phyloP scores from a whole-genome alignment of 305 asterid species.

The Solanum aculeatissimum region DNA sequence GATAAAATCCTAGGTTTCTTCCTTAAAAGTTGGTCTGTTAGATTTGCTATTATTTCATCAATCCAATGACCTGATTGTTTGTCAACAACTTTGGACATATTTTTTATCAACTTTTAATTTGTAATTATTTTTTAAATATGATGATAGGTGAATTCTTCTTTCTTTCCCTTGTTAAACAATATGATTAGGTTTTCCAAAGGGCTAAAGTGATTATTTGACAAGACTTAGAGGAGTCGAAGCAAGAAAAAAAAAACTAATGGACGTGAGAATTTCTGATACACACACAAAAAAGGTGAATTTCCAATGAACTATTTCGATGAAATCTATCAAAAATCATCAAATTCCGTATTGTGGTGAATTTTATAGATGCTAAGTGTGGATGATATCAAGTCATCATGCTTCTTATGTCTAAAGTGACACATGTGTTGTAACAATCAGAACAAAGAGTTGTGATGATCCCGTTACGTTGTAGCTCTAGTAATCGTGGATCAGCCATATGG shows the following conservation, averaged over 20 bases:
- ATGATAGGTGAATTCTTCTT: neutral
- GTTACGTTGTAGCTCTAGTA: no score
- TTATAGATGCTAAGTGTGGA: neutral
- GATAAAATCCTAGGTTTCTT: neutral
- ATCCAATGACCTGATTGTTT: neutral
- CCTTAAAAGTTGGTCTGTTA: neutral
- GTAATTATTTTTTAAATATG: neutral
- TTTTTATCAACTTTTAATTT: neutral
- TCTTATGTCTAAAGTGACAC: neutral
- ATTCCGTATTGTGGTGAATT: neutral
- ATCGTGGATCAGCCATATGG: neutral
- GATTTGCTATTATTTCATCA: neutral
- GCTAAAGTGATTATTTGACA: neutral
- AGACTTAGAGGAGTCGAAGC: neutral
- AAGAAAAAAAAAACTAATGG: neutral
- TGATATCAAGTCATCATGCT: neutral
- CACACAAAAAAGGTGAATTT: no score
- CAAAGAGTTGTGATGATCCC: neutral
- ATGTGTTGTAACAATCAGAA: fast-evolving
- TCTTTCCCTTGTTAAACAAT: neutral
- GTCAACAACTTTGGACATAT: neutral
- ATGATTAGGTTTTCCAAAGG: neutral
- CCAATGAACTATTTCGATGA: no score
- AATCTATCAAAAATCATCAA: no score
- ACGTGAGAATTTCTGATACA: no score